Conservation (phyloP, 768 basidiomycete species). For the Naematelia encephala region DNA sequence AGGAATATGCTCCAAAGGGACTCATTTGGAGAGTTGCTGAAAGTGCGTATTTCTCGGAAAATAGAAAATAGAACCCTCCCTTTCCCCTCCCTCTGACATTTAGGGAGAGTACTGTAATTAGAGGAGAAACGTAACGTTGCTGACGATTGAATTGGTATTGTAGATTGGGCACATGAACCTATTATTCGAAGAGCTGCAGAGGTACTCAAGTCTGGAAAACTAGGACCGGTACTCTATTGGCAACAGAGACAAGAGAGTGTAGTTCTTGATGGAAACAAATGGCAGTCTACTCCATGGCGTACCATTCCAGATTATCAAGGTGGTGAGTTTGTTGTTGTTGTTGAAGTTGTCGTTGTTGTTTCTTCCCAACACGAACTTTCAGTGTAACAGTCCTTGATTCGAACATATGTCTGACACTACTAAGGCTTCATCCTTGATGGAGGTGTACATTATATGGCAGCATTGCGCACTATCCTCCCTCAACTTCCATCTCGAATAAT, state of each 20-base stretch:
- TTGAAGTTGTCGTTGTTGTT: neutral
- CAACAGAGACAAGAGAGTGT: constrained; percentile 58
- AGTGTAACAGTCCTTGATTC: no score
- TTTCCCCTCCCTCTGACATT: no score
- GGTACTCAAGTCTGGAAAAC: constrained; percentile 7
- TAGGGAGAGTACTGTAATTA: no score
- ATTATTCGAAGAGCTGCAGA: constrained; percentile 28
- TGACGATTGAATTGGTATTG: neutral
- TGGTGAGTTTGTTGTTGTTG: constrained; percentile 14
- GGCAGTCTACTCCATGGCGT: constrained; percentile 80
- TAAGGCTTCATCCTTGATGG: constrained; percentile 70
- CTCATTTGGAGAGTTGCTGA: constrained; percentile 78
- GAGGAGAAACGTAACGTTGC: neutral
- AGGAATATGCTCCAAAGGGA: constrained; percentile 63
- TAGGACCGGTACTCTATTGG: constrained; percentile 71
- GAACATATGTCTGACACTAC: no score
- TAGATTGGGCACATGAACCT: constrained; percentile 43
- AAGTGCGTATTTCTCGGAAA: no score
- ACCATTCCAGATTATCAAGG: constrained; percentile 65
- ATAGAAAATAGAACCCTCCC: no score
- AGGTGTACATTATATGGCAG: constrained; percentile 42
- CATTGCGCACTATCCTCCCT: constrained; percentile 60
- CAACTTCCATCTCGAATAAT: constrained; percentile 61
- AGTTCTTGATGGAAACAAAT: constrained; percentile 65
- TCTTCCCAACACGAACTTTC: neutral